Percentiles rank a stretch among this genome's conserved stretches.
Conservation (phyloP, 1,139 yeast genomes). For the Eremothecium cymbalariae region DNA sequence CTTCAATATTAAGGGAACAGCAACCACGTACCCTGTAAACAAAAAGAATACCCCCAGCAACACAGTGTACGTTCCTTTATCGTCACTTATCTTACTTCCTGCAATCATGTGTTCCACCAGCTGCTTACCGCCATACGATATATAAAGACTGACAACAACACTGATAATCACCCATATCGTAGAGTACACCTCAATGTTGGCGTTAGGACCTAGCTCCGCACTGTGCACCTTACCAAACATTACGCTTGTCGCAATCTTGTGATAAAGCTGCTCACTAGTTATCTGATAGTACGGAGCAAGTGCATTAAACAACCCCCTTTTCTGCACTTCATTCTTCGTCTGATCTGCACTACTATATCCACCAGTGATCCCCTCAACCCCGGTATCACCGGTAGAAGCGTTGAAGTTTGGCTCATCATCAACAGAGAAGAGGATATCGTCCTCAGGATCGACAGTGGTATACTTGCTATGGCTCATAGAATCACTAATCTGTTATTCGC, state of each 20-base stretch:
- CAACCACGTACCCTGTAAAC: conserved; percentile 21
- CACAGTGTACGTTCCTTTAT: conserved; percentile 13
- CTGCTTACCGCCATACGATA: conserved; percentile 17
- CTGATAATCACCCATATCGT: conserved; percentile 28
- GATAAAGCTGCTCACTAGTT: conserved; percentile 15
- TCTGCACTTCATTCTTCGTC: background rate
- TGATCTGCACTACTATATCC: background rate
- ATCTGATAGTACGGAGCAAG: conserved; percentile 26
- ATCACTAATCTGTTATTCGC: no score
- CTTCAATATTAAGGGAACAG: conserved; percentile 20
- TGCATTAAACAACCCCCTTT: conserved; percentile 23
- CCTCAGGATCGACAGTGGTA: background rate
- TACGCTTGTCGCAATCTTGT: conserved; percentile 13
- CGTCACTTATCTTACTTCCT: conserved; percentile 6
- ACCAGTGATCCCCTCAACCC: no score
- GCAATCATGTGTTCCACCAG: conserved; percentile 11
- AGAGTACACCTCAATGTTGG: conserved; percentile 23
- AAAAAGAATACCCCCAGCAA: conserved; percentile 10
- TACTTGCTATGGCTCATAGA: no score
- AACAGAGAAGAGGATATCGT: conserved; percentile 3
- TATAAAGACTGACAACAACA: conserved; percentile 20
- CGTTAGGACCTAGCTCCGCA: conserved; percentile 7
- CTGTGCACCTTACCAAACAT: conserved; percentile 11
- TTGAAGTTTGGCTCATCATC: no score
- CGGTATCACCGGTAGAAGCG: no score